Base-by-base conservation (phyloP, 129 eudicot genomes). In the Dittrichia graveolens region DNA sequence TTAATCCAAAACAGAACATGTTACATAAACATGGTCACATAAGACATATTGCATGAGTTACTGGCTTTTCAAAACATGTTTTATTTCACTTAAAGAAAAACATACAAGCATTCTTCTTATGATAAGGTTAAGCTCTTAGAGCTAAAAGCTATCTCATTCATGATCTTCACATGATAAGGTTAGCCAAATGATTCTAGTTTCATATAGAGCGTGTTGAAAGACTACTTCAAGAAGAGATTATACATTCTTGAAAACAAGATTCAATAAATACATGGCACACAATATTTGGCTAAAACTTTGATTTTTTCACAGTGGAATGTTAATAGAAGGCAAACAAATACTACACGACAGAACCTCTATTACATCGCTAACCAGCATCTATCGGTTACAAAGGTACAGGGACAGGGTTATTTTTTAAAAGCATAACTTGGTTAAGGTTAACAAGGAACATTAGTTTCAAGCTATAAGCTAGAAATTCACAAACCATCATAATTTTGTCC, bases 1-100 rank as follows among this genome's bases (percentile, higher is more conserved):
- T 18, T 7, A 47, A 80, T 69, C 64, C 77, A 79, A 72, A 71
- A 67, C 13, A 49, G 43, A 59, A 54, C 2, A 64, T 6, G 47
- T n/a, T 24, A 68, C 13, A 57, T 37, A 46, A 52, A 64, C 58
- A 45, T 3, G n/a, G 16, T 60, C 15, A 61, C 35, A 73, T 73
- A 73, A 52, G 38, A 52, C 16, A 69, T 8, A 69, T 44, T n/a
- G 38, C 46, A 43, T 24, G 43, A 8, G 15, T 49, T 5, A 52
- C 10, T 8, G 12, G 75, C 18, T 52, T 57, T 54, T 53, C 10
- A 53, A 69, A 5, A 56, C 5, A 4, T 9, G 44, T 34, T 3
- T 31, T 35, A 2, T 46, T 47, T 19, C 7, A 13, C 70, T 43
- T 24, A 16, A 44, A 43, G n/a, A 45, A 6, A 24, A 54, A 54